Conservation (phyloP, 1,284 basidiomycete species). For the Naganishia liquefaciens region DNA sequence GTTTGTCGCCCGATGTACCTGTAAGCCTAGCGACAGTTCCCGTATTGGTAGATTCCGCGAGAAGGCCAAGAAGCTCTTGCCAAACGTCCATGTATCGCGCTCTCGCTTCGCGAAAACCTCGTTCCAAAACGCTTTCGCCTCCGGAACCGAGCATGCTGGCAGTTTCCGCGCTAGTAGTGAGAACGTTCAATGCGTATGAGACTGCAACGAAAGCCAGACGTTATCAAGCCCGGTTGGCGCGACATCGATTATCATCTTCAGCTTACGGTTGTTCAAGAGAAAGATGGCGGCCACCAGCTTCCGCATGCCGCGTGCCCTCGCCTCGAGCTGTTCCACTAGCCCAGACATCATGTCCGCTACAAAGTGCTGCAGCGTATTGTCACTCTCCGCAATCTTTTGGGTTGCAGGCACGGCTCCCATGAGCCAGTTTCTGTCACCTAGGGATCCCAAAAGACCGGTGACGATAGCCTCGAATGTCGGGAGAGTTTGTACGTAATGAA, state of each 20-base stretch:
- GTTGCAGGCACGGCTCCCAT: constrained; percentile 51
- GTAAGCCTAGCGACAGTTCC: constrained; percentile 32
- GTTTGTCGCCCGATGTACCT: constrained; percentile 41
- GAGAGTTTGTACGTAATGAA: constrained; percentile 50
- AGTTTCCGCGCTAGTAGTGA: constrained; percentile 42
- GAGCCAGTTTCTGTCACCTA: constrained; percentile 54
- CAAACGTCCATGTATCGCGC: constrained; percentile 48
- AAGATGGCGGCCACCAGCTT: constrained; percentile 46
- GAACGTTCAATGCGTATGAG: constrained; percentile 51
- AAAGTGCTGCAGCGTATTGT: constrained; percentile 51
- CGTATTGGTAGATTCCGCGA: constrained; percentile 39
- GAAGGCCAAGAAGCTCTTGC: constrained; percentile 39
- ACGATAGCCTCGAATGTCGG: constrained; percentile 45
- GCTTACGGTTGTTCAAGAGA: constrained; percentile 53
- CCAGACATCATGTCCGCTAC: constrained; percentile 52
- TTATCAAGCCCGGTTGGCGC: not conserved
- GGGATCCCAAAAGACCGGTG: constrained; percentile 44
- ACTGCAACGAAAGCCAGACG: constrained; percentile 37
- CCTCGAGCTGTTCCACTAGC: constrained; percentile 45
- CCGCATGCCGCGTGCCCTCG: constrained; percentile 43
- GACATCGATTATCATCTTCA: not conserved
- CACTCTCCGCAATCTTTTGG: constrained; percentile 40
- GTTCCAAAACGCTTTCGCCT: constrained; percentile 53
- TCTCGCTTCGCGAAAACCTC: constrained; percentile 50
- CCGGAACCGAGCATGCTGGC: constrained; percentile 49